These are phyloP conservation scores for Clitopilus passeckerianus DNA, from an alignment of 768 basidiomycete genomes.

Conservation along the genomic window DNA sequence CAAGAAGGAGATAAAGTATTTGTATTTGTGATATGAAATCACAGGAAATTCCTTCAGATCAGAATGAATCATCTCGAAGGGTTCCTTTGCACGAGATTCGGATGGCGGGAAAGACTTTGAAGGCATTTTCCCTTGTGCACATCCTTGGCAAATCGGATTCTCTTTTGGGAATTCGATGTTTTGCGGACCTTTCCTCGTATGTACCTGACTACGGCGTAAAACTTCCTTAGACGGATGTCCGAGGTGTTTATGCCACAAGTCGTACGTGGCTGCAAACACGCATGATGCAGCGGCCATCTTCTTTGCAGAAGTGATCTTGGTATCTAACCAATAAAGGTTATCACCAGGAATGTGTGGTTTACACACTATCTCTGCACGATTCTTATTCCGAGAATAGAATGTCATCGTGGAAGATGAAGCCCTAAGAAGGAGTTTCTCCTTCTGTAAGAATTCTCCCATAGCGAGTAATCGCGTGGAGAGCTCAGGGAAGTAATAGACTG, in stretches of 20 bases:
- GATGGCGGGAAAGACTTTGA: conserved; percentile 9
- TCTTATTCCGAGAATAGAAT: neutral
- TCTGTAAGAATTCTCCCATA: neutral
- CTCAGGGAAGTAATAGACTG: neutral
- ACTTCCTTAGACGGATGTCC: conserved; percentile 3
- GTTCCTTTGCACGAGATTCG: conserved; percentile 3
- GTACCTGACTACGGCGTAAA: neutral
- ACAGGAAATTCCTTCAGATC: conserved; percentile 15
- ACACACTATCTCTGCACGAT: neutral
- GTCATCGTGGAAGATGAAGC: neutral
- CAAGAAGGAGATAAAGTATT: conserved; percentile 11
- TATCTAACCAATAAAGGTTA: neutral
- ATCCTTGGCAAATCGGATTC: conserved; percentile 3
- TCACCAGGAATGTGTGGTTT: neutral
- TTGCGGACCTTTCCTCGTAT: neutral
- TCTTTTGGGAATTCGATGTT: neutral
- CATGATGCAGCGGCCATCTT: no score
- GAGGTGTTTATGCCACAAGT: conserved; percentile 2
- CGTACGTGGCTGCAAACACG: neutral
- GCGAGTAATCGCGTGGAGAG: neutral
- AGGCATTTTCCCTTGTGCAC: conserved; percentile 13
- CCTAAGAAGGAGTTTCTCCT: neutral
- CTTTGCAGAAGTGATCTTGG: neutral
- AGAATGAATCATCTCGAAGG: conserved; percentile 15
- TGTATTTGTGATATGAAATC: conserved; percentile 11